A percentile compares a stretch with the other conserved stretches of the same genome.
Evolutionary conservation across 2,329 filamentous ascomycete species (phyloP).

Genomic region (Calonectria honghensis): DNA sequence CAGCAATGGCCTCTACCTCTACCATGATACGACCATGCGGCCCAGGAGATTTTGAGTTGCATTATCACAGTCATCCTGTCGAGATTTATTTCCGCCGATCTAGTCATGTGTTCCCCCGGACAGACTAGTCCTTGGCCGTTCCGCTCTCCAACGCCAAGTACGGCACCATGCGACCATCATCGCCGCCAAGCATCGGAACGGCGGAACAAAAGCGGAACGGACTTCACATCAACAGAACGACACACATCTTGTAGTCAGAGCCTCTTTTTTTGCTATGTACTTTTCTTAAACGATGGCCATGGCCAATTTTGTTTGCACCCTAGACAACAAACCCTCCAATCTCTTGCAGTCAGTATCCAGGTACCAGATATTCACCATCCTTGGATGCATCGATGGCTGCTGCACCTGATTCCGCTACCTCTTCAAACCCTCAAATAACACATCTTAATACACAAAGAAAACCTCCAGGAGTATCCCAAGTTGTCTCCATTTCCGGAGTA

Average conservation of each 20-base stretch:
- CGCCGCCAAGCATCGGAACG: neutral
- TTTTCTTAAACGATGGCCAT: constrained; percentile 44
- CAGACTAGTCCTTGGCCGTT: neutral
- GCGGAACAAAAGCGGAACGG: constrained; percentile 13
- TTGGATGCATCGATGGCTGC: constrained; percentile 23
- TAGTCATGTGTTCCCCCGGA: neutral
- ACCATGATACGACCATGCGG: neutral
- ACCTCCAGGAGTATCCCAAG: constrained; percentile 38
- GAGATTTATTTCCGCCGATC: neutral
- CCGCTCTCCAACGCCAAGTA: neutral
- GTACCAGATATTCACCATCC: constrained; percentile 29
- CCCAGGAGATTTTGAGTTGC: neutral
- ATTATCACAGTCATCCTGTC: neutral
- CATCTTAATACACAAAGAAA: constrained; percentile 43
- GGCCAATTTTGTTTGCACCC: constrained; percentile 48
- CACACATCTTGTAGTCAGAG: constrained; percentile 24
- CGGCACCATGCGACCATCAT: neutral
- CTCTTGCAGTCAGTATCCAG: constrained; percentile 36
- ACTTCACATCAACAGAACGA: neutral
- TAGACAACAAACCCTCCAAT: constrained; percentile 47
- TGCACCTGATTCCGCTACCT: neutral
- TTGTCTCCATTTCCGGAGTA: constrained; percentile 47
- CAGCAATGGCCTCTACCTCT: constrained; percentile 45
- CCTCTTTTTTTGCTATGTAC: constrained; percentile 39
- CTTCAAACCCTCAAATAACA: neutral